phyloP scores from a whole-genome alignment of 2,329 filamentous ascomycete genomes.

The Hirsutella thompsonii region DNA sequence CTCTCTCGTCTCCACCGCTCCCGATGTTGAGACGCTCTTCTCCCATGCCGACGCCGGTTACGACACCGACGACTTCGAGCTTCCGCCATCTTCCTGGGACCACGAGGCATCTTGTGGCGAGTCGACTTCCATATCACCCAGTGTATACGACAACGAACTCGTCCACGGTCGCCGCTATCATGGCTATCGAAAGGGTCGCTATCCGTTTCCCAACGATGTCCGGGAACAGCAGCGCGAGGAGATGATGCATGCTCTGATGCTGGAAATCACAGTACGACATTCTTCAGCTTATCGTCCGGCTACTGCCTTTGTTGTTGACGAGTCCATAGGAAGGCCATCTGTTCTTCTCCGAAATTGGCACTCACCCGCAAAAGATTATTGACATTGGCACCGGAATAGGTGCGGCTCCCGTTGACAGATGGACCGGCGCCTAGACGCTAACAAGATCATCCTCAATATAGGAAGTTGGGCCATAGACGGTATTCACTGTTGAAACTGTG shows the following conservation, averaged over 20 bases:
- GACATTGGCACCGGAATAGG: constrained; percentile 38
- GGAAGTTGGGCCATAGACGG: constrained; percentile 42
- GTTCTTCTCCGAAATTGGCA: constrained; percentile 25
- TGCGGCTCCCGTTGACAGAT: constrained; percentile 5
- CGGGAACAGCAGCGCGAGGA: not conserved
- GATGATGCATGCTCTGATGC: not conserved
- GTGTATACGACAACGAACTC: not conserved
- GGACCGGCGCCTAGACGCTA: too few species aligned
- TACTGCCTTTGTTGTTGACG: not conserved
- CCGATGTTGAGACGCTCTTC: too few species aligned
- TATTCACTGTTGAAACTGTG: constrained; percentile 7
- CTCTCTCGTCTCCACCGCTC: too few species aligned
- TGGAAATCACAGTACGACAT: not conserved
- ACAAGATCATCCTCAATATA: constrained; percentile 1
- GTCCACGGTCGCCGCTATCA: not conserved
- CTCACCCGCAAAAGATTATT: constrained; percentile 27
- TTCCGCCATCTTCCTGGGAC: too few species aligned
- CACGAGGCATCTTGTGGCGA: not conserved
- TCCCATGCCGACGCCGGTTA: too few species aligned
- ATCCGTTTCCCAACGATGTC: not conserved
- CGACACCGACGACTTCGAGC: too few species aligned
- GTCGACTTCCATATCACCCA: not conserved
- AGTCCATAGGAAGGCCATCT: constrained; percentile 21
- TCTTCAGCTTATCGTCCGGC: not conserved
- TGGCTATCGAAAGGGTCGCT: not conserved